These are phyloP conservation scores for Hortaea sp. DNA, from an alignment of 2,329 filamentous ascomycete genomes.

Conservation along the genomic window DNA sequence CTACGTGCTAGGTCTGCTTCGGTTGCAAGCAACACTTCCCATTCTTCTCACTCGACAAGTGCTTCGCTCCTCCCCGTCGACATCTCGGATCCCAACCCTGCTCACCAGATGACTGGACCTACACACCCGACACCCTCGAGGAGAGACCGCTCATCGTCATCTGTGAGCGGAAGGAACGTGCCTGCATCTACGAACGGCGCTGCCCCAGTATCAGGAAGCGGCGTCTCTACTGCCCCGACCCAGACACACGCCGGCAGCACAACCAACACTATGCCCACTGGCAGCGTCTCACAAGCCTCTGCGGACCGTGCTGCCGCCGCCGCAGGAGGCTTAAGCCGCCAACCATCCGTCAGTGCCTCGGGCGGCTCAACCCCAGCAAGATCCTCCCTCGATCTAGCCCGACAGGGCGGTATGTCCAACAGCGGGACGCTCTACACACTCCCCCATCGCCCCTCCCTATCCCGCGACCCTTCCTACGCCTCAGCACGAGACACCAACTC, in stretches of 20 bases:
- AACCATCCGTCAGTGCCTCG: slow-evolving; percentile 24
- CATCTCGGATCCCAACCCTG: slow-evolving; percentile 37
- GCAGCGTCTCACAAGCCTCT: slow-evolving; percentile 25
- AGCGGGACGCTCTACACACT: slow-evolving; percentile 14
- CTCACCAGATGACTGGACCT: slow-evolving; percentile 37
- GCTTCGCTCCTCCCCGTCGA: slow-evolving; percentile 32
- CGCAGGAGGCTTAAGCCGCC: slow-evolving; percentile 18
- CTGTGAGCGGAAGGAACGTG: slow-evolving; percentile 18
- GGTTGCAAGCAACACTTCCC: slow-evolving; percentile 46
- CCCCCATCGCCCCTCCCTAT: slow-evolving; percentile 24
- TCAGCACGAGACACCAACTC: slow-evolving; percentile 12
- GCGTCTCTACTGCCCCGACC: slow-evolving; percentile 8
- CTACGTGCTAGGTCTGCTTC: slow-evolving; percentile 61
- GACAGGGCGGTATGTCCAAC: slow-evolving; percentile 4
- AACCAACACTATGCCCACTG: slow-evolving; percentile 8
- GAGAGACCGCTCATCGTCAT: slow-evolving; percentile 34
- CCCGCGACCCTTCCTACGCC: slow-evolving; percentile 19
- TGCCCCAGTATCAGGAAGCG: slow-evolving; percentile 1
- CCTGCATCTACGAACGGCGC: slow-evolving; percentile 12
- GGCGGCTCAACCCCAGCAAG: slow-evolving; percentile 26
- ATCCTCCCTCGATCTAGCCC: slow-evolving; percentile 19
- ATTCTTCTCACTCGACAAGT: slow-evolving; percentile 45
- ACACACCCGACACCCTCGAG: slow-evolving; percentile 45
- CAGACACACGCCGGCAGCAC: slow-evolving; percentile 14
- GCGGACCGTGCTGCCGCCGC: slow-evolving; percentile 26